Conservation (phyloP, 2,329 filamentous ascomycete genomes). For the Fusarium sp. region DNA sequence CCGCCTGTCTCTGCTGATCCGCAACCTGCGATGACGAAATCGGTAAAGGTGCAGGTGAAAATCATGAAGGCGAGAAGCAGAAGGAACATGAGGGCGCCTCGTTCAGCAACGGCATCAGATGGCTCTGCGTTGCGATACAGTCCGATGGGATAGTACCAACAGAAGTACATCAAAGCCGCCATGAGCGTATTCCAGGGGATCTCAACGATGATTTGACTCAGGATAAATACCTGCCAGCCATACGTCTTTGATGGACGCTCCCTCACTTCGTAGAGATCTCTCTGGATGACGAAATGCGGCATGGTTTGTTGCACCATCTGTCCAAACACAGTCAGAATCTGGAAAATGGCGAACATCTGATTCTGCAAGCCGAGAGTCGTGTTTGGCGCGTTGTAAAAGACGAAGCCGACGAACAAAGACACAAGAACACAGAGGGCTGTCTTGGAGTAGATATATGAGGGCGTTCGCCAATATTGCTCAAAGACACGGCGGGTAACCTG, state of each 20-base stretch:
- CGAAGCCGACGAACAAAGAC: conserved; percentile 66
- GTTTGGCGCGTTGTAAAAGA: conserved; percentile 68
- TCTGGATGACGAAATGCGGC: conserved; percentile 77
- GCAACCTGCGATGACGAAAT: conserved; percentile 73
- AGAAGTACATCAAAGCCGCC: conserved; percentile 73
- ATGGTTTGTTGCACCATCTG: conserved; percentile 75
- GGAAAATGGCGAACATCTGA: conserved; percentile 75
- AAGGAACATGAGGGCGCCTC: conserved; percentile 74
- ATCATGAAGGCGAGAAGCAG: conserved; percentile 73
- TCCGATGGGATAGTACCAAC: conserved; percentile 78
- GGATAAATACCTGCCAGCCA: conserved; percentile 74
- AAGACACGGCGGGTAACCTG: conserved; percentile 52
- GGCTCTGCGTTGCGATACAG: conserved; percentile 69
- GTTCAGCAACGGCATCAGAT: conserved; percentile 61
- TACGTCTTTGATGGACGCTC: conserved; percentile 77
- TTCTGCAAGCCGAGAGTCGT: conserved; percentile 77
- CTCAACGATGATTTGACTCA: conserved; percentile 76
- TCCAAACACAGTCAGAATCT: conserved; percentile 76
- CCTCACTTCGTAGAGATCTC: conserved; percentile 75
- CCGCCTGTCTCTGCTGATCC: conserved; percentile 75
- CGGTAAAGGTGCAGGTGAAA: conserved; percentile 75
- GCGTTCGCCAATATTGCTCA: conserved; percentile 54
- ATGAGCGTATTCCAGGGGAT: conserved; percentile 77
- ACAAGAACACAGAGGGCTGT: conserved; percentile 43
- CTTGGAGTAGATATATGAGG: conserved; percentile 73